phyloP scores from a whole-genome alignment of 2,329 filamentous ascomycete genomes.

The Epichloe gansuensis region DNA sequence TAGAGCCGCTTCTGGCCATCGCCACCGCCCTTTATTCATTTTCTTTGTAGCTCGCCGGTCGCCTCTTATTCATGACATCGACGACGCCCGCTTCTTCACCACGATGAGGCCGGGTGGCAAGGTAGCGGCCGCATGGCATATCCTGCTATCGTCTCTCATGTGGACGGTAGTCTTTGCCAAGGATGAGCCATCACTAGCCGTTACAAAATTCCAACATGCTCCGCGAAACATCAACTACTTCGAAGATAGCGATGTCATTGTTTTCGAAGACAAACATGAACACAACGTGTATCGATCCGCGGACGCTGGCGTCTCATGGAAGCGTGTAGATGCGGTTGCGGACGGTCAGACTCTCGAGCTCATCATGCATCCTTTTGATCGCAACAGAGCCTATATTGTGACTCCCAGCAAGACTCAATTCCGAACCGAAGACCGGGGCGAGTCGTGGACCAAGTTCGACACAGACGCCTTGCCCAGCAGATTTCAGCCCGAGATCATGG shows the following conservation, averaged over 20 bases:
- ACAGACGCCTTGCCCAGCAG: constrained; percentile 45
- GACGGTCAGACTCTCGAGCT: constrained; percentile 51
- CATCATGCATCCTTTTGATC: constrained; percentile 65
- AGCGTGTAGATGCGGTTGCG: constrained; percentile 48
- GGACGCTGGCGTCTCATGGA: constrained; percentile 72
- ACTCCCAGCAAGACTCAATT: constrained; percentile 60
- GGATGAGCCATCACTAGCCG: constrained; percentile 52
- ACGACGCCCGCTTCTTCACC: constrained; percentile 20
- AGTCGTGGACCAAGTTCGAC: constrained; percentile 66
- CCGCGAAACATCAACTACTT: constrained; percentile 76
- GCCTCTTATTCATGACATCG: constrained; percentile 28
- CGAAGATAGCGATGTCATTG: constrained; percentile 69
- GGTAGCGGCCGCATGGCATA: constrained; percentile 33
- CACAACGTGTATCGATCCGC: constrained; percentile 62
- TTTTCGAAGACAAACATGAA: constrained; percentile 56
- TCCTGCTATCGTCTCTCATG: constrained; percentile 37
- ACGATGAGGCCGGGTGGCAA: constrained; percentile 43
- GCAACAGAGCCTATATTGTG: constrained; percentile 66
- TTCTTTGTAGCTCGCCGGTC: background rate
- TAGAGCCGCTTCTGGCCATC: background rate
- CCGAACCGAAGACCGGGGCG: constrained; percentile 70
- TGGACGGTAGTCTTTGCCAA: constrained; percentile 36
- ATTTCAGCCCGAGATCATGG: constrained; percentile 40
- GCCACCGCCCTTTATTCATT: background rate
- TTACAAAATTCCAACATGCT: constrained; percentile 50